phyloP scores from a whole-genome alignment of 2,329 filamentous ascomycete genomes.

The Paramyrothecium sp. region DNA sequence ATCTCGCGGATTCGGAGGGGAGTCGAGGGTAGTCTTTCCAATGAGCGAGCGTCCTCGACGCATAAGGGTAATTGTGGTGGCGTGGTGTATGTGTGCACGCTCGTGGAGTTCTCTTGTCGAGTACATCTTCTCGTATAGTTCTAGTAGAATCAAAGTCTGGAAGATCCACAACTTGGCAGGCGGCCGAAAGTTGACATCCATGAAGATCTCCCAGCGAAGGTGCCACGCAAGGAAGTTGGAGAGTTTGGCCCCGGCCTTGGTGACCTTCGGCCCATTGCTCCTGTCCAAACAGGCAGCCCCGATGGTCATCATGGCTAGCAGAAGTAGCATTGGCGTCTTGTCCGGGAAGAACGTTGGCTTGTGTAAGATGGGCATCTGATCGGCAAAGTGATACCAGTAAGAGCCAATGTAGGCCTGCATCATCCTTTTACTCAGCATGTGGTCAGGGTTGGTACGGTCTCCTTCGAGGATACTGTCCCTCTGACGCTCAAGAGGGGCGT shows the following conservation, averaged over 20 bases:
- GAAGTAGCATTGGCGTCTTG: conserved; percentile 77
- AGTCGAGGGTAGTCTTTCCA: conserved; percentile 80
- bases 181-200: conserved; percentile 83
- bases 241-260: conserved; percentile 74
- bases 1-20: conserved; percentile 72
- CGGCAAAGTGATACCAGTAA: conserved; percentile 94
- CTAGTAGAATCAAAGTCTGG: conserved; percentile 82
- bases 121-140: conserved; percentile 98
- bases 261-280: conserved; percentile 70
- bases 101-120: conserved; percentile 90
- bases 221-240: conserved; percentile 92
- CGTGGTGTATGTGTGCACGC: conserved; percentile 93
- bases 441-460: conserved; percentile 63
- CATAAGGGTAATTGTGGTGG: conserved; percentile 94
- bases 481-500: conserved; percentile 69
- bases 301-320: conserved; percentile 89
- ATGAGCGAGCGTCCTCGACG: conserved; percentile 88
- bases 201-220: conserved; percentile 94
- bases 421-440: conserved; percentile 82
- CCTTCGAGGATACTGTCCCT: conserved; percentile 79
- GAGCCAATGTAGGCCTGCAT: conserved; percentile 93
- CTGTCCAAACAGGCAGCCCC: conserved; percentile 88
- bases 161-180: conserved; percentile 96
- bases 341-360: conserved; percentile 91
- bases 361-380: conserved; percentile 91